Conservation (phyloP, 148 eudicot genomes). For the Diospyros kaki region DNA sequence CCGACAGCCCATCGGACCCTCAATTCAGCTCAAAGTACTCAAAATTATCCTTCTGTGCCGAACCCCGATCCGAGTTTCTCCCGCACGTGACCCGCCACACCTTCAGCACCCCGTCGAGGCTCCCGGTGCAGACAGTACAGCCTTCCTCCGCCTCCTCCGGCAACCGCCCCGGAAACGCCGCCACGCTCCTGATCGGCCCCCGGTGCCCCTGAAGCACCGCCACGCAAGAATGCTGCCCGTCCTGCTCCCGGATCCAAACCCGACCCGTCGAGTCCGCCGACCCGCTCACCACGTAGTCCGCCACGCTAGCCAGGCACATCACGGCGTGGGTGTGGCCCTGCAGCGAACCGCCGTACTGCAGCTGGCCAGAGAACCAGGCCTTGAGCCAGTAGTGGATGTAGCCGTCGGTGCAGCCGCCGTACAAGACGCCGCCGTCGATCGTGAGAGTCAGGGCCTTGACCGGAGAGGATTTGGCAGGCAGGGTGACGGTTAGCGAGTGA, state of each 20-base stretch:
- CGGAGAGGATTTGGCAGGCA: slow-evolving; percentile 35
- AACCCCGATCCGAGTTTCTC: not conserved
- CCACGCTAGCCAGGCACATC: slow-evolving; percentile 32
- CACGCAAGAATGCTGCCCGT: slow-evolving; percentile 29
- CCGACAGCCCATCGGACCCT: not conserved
- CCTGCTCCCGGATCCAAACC: slow-evolving; percentile 34
- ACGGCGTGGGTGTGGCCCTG: slow-evolving; percentile 46
- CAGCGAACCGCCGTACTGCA: slow-evolving; percentile 35
- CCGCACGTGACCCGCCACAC: slow-evolving; percentile 33
- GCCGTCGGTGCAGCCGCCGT: slow-evolving; percentile 45
- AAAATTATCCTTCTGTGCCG: slow-evolving; percentile 2
- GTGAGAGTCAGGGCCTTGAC: slow-evolving; percentile 30
- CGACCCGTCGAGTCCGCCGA: slow-evolving; percentile 37
- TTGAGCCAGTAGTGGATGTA: slow-evolving; percentile 39
- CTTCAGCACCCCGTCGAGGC: slow-evolving; percentile 39
- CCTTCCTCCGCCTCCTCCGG: slow-evolving; percentile 30
- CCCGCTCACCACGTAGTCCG: slow-evolving; percentile 27
- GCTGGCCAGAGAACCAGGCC: slow-evolving; percentile 36
- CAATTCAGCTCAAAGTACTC: slow-evolving; percentile 30
- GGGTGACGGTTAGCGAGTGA: slow-evolving; percentile 38
- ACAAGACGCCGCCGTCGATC: slow-evolving; percentile 22
- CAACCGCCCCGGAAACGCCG: slow-evolving; percentile 15
- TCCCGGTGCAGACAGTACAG: slow-evolving; percentile 36
- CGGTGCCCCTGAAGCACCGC: slow-evolving; percentile 40
- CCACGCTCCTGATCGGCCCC: slow-evolving; percentile 32